A percentile compares a stretch with the other conserved stretches of the same genome.
Evolutionary conservation across 1,284 basidiomycete genomes (phyloP).

Genomic region (Inonotus hispidus): DNA sequence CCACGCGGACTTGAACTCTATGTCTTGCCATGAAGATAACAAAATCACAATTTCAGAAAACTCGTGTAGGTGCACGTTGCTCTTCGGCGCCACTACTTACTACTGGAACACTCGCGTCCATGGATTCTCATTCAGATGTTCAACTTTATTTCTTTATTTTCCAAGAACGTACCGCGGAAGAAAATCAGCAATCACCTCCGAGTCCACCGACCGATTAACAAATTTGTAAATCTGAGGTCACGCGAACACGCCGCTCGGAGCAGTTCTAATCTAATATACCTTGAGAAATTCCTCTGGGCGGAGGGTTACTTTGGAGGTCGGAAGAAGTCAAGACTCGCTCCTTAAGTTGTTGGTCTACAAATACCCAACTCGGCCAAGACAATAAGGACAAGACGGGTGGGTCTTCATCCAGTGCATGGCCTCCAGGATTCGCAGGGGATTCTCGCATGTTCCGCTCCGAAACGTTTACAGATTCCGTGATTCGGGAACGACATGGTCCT

Average conservation of each 20-base stretch:
- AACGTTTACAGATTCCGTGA: not conserved
- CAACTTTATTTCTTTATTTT: not conserved
- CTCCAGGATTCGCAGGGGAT: not conserved
- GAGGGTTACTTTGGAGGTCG: not conserved
- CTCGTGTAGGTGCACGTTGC: not conserved
- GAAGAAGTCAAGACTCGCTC: not conserved
- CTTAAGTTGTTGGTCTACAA: not conserved
- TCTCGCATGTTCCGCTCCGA: not conserved
- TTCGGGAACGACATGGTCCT: not conserved
- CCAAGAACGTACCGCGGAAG: not conserved
- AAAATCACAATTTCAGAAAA: not conserved
- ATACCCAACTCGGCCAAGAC: conserved; percentile 5
- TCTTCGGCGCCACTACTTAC: not conserved
- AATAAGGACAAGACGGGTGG: not conserved
- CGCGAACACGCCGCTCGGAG: not conserved
- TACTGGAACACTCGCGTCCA: not conserved
- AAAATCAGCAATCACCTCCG: not conserved
- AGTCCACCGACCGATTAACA: not conserved
- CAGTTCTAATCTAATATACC: not conserved
- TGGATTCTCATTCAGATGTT: not conserved
- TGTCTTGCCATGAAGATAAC: not conserved
- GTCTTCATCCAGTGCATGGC: not conserved
- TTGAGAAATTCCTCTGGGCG: not conserved
- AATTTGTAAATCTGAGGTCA: not conserved
- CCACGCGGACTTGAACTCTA: not conserved